Conservation (phyloP, 1,139 yeast species). For the Suhomyces taliae region DNA sequence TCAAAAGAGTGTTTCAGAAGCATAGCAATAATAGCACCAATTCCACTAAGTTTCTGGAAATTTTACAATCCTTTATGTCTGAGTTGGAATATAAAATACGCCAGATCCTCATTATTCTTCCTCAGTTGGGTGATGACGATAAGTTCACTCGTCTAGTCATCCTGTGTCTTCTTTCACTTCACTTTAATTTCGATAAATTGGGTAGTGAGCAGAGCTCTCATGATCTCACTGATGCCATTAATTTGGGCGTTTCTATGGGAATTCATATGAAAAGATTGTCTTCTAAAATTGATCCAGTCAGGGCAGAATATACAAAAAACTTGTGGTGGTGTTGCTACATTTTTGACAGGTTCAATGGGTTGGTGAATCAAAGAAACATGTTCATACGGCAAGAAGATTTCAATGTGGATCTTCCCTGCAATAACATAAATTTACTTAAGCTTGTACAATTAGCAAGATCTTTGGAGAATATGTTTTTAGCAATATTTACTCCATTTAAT, state of each 20-base stretch:
- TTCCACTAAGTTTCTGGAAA: constrained; percentile 12
- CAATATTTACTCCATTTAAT: constrained; percentile 32
- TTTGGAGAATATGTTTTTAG: constrained; percentile 31
- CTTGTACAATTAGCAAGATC: constrained; percentile 29
- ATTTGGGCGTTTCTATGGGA: constrained; percentile 30
- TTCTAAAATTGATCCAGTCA: constrained; percentile 14
- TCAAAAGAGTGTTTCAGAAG: constrained; percentile 21
- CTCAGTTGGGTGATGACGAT: constrained; percentile 40
- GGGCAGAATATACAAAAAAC: constrained; percentile 24
- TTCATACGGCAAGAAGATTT: constrained; percentile 37
- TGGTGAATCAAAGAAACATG: constrained; percentile 38
- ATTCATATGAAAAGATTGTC: constrained; percentile 33
- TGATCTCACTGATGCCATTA: constrained; percentile 34
- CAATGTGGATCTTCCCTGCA: constrained; percentile 28
- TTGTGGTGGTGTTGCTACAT: constrained; percentile 41
- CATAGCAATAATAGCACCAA: background rate
- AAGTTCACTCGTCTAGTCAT: constrained; percentile 31
- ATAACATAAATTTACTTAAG: constrained; percentile 24
- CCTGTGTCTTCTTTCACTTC: constrained; percentile 30
- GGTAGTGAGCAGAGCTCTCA: constrained; percentile 41
- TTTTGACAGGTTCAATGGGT: constrained; percentile 37
- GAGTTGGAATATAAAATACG: constrained; percentile 39
- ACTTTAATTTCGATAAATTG: constrained; percentile 29
- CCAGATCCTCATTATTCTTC: constrained; percentile 33
- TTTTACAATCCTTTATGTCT: constrained; percentile 21